Conservation (phyloP, 78 protist genomes). For the Paratrimastix pyriformis region DNA sequence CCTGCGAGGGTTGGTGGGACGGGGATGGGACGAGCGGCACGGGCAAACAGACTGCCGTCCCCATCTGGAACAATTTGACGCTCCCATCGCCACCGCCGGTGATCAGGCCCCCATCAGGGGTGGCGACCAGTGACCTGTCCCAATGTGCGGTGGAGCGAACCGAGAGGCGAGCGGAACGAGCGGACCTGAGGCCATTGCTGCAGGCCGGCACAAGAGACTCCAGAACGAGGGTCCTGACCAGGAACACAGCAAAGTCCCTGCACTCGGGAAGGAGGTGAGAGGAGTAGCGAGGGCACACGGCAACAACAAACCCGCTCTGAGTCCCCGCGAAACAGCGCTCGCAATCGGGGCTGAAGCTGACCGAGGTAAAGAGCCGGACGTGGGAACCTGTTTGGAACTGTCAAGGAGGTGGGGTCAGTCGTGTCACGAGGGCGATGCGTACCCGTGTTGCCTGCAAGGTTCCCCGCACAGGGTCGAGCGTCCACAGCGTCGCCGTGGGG, state of each 20-base stretch:
- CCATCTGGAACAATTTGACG: too few relatives aligned
- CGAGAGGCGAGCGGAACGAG: too few relatives aligned
- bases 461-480: neutral
- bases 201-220: conserved; percentile 3
- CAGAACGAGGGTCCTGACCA: conserved; percentile 5
- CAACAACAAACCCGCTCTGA: neutral
- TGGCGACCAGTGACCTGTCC: neutral
- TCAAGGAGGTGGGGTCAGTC: too few relatives aligned
- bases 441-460: too few relatives aligned
- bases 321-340: conserved; percentile 1
- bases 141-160: too few relatives aligned
- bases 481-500: neutral
- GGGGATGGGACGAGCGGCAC: too few relatives aligned
- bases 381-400: conserved; percentile 5
- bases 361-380: neutral
- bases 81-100: conserved; percentile 7
- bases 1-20: too few relatives aligned
- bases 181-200: neutral
- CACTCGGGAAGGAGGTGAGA: too few relatives aligned
- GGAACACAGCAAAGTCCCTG: conserved; percentile 13
- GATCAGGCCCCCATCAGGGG: neutral
- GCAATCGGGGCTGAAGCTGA: neutral
- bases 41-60: too few relatives aligned
- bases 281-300: too few relatives aligned
- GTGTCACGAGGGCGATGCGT: too few relatives aligned